phyloP scores from a whole-genome alignment of 208 protist species.

The Leishmania mexicana region DNA sequence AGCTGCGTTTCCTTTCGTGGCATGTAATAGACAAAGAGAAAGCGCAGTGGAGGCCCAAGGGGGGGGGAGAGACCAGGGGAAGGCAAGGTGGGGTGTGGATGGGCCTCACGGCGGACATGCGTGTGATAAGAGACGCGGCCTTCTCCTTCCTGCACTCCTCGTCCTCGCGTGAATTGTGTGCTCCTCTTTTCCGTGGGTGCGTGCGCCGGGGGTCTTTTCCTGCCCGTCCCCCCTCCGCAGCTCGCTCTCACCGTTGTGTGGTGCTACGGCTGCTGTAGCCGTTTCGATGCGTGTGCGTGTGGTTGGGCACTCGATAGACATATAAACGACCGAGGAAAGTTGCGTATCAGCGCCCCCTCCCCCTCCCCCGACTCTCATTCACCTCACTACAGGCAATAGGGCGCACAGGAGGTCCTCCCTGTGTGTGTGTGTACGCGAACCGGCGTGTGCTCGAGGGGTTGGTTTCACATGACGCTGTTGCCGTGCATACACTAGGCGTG shows the following conservation, averaged over 20 bases:
- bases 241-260: neutral
- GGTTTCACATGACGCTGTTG: neutral
- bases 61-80: neutral
- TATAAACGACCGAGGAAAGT: neutral
- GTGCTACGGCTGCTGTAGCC: neutral
- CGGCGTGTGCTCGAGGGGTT: neutral
- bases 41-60: neutral
- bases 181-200: neutral
- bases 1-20: neutral
- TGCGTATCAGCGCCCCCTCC: neutral
- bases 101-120: neutral
- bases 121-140: neutral
- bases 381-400: neutral
- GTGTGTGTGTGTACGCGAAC: neutral
- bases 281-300: neutral
- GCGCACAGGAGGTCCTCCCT: neutral
- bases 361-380: neutral
- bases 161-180: neutral
- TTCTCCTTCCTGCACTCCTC: neutral
- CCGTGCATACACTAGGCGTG: neutral
- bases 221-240: neutral
- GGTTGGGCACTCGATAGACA: neutral
- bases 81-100: neutral
- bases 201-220: neutral
- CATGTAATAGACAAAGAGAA: neutral